Percentiles rank a stretch among this genome's conserved stretches.
Conservation (phyloP, 2,329 filamentous ascomycete genomes). For the Verticillium alfalfae region DNA sequence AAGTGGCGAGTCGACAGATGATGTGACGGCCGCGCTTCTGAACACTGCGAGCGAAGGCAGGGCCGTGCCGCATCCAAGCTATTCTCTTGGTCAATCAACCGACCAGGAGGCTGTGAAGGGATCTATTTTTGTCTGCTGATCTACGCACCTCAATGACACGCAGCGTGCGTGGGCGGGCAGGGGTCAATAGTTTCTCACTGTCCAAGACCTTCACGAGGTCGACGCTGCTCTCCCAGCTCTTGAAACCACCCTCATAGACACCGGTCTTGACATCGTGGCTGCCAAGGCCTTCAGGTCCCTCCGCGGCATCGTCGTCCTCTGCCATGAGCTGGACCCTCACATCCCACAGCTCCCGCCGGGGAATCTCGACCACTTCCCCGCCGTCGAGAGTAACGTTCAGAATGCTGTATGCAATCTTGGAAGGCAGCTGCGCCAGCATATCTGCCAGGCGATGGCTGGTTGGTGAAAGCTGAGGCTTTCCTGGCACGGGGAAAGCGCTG, state of each 20-base stretch:
- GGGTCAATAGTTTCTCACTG: constrained; percentile 27
- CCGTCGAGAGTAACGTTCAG: constrained; percentile 57
- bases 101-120: neutral
- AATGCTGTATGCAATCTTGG: constrained; percentile 65
- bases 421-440: constrained; percentile 58
- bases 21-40: constrained; percentile 4
- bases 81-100: constrained; percentile 4
- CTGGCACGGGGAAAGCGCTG: constrained; percentile 56
- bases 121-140: neutral
- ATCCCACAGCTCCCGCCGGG: constrained; percentile 75
- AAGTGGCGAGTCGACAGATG: constrained; percentile 25
- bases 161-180: constrained; percentile 25
- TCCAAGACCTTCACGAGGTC: constrained; percentile 69
- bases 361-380: constrained; percentile 48
- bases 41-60: constrained; percentile 68
- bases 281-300: constrained; percentile 45
- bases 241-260: constrained; percentile 82
- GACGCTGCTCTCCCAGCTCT: constrained; percentile 83
- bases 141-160: constrained; percentile 49
- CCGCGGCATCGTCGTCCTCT: constrained; percentile 40
- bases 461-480: constrained; percentile 53
- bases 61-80: constrained; percentile 76
- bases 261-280: constrained; percentile 73
- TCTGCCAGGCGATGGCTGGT: constrained; percentile 42
- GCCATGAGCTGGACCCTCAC: constrained; percentile 78